Conservation (phyloP, 768 basidiomycete genomes). For the Tulasnella sp. region DNA sequence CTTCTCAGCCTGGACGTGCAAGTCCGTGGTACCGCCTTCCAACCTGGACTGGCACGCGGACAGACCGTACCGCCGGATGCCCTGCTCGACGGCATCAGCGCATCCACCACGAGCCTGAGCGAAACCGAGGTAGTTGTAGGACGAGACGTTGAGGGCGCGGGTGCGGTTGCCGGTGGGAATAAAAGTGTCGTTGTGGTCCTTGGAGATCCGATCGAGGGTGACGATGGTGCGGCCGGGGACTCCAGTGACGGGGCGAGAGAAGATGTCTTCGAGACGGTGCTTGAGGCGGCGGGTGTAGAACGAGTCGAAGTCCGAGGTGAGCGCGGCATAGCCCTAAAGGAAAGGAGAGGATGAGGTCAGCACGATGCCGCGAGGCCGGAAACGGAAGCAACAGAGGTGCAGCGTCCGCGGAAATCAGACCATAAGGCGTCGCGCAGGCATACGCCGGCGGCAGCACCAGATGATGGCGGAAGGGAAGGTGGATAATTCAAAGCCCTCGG, state of each 20-base stretch:
- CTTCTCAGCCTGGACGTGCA: conserved; percentile 79
- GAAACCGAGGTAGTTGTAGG: conserved; percentile 99
- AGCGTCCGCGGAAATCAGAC: conserved; percentile 26
- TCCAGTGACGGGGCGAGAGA: conserved; percentile 88
- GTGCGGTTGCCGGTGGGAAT: conserved; percentile 76
- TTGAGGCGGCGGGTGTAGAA: conserved; percentile 98
- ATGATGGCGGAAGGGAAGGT: not conserved
- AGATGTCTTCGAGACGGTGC: conserved; percentile 92
- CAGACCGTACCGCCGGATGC: conserved; percentile 79
- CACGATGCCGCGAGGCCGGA: conserved; percentile 30
- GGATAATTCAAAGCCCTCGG: not conserved
- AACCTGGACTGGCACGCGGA: conserved; percentile 75
- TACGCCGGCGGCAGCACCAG: not conserved
- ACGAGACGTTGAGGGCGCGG: conserved; percentile 93
- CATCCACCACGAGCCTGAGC: conserved; percentile 91
- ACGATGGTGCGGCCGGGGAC: conserved; percentile 93
- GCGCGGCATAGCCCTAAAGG: conserved; percentile 88
- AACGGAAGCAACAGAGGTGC: conserved; percentile 37
- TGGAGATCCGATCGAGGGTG: conserved; percentile 79
- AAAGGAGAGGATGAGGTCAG: not conserved
- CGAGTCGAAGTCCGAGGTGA: conserved; percentile 98
- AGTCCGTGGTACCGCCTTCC: conserved; percentile 83
- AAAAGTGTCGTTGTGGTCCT: conserved; percentile 80
- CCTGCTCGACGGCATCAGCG: conserved; percentile 90
- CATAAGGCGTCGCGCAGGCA: conserved; percentile 16